These are phyloP conservation scores for Pseudocercospora macadamiae DNA, from an alignment of 2,329 filamentous ascomycete genomes.

Conservation along the genomic window DNA sequence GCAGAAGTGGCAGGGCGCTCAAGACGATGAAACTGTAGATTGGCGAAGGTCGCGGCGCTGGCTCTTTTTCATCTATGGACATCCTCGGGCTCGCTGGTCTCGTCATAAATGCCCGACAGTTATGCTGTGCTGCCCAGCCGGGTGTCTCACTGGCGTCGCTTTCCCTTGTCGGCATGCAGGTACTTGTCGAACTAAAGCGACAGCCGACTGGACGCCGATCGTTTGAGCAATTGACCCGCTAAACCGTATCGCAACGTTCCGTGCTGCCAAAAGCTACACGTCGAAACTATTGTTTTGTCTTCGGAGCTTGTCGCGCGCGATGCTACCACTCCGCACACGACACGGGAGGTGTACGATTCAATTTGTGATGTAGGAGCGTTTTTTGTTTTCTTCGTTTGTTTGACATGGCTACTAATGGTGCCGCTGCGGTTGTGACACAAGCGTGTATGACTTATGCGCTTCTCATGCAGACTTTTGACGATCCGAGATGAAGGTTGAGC, in stretches of 20 bases:
- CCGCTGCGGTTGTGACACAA: constrained; percentile 3
- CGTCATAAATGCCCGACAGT: constrained; percentile 11
- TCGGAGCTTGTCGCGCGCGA: not conserved
- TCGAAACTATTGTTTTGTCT: constrained; percentile 17
- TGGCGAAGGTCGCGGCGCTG: not conserved
- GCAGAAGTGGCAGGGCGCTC: not conserved
- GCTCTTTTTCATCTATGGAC: constrained; percentile 7
- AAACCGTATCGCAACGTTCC: constrained; percentile 14
- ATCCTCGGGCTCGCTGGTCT: constrained; percentile 15
- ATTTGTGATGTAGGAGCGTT: not conserved
- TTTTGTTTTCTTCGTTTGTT: not conserved
- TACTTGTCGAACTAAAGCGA: constrained; percentile 2
- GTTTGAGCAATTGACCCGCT: constrained; percentile 7
- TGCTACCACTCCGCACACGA: not conserved
- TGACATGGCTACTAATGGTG: constrained; percentile 7
- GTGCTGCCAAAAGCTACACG: not conserved
- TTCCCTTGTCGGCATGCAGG: not conserved
- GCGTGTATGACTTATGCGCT: constrained; percentile 3
- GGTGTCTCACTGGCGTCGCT: not conserved
- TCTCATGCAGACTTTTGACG: not conserved
- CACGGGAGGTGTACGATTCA: not conserved
- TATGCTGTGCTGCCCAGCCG: constrained; percentile 14
- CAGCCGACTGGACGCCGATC: constrained; percentile 15
- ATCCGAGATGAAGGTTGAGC: constrained; percentile 4
- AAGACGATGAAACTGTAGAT: constrained; percentile 6